Evolutionary conservation across 2,329 filamentous ascomycete genomes (phyloP).

Genomic region (Coniochaeta sp.): DNA sequence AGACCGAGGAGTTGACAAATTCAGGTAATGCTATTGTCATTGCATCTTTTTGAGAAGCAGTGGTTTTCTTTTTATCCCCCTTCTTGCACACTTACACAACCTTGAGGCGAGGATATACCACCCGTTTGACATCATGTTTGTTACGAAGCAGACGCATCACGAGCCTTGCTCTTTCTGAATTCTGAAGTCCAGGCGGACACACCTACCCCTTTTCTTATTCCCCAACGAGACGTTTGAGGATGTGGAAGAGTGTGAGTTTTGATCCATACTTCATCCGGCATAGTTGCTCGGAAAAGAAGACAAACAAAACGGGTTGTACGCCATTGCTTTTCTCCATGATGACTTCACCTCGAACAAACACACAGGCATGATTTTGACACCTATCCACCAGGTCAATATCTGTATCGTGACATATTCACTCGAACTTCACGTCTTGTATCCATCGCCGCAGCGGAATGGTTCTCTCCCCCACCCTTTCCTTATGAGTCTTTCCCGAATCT

Average conservation of each 20-base stretch:
- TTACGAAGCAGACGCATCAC: not conserved
- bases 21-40: constrained; percentile 63
- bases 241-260: not conserved
- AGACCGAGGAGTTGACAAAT: constrained; percentile 50
- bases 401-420: too few species aligned
- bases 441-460: too few species aligned
- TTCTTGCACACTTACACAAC: constrained; percentile 9
- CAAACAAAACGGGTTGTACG: too few species aligned
- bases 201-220: not conserved
- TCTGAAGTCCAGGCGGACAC: not conserved
- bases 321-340: too few species aligned
- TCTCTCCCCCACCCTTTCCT: too few species aligned
- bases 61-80: not conserved
- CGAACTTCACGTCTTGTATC: too few species aligned
- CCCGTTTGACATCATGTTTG: not conserved
- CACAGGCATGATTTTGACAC: too few species aligned
- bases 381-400: too few species aligned
- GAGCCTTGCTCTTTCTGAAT: not conserved
- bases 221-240: not conserved
- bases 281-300: constrained; percentile 1
- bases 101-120: not conserved
- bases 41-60: constrained; percentile 31
- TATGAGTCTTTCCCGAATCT: too few species aligned
- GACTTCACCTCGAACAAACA: too few species aligned
- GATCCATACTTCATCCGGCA: not conserved